These are phyloP conservation scores for Diplodia intermedia DNA, from an alignment of 2,329 filamentous ascomycete species.

Conservation along the genomic window DNA sequence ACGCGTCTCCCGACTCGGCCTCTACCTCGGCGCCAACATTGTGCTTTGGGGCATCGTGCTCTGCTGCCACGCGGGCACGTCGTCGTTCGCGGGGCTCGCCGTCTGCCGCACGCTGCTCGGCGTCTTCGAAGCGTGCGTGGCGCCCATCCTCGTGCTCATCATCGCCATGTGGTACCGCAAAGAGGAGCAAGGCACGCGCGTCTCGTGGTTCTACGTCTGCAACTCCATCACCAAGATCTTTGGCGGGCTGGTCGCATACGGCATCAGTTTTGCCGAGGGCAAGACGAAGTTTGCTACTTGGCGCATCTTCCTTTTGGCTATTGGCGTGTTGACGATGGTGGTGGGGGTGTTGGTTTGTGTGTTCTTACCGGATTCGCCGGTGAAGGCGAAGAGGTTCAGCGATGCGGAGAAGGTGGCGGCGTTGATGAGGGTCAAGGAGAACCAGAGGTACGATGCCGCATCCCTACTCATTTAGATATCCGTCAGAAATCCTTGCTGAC, in stretches of 20 bases:
- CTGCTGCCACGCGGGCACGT: constrained; percentile 11
- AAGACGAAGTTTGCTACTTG: constrained; percentile 30
- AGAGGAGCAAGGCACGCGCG: constrained; percentile 58
- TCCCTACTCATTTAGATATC: neutral
- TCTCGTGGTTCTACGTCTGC: constrained; percentile 36
- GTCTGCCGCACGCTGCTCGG: constrained; percentile 63
- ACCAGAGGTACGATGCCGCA: constrained; percentile 28
- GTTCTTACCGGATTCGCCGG: constrained; percentile 47
- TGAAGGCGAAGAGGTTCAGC: constrained; percentile 45
- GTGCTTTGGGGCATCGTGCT: constrained; percentile 57
- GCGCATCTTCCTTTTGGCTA: constrained; percentile 47
- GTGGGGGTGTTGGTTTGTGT: constrained; percentile 41
- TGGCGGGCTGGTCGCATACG: constrained; percentile 36
- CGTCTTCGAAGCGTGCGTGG: constrained; percentile 69
- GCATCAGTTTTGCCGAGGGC: constrained; percentile 38
- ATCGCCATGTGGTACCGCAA: constrained; percentile 69
- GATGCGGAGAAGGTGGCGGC: constrained; percentile 43
- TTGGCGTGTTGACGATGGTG: constrained; percentile 48
- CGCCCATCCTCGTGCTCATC: constrained; percentile 57
- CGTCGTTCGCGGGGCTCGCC: constrained; percentile 44
- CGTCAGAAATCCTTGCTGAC: neutral
- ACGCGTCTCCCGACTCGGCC: constrained; percentile 63
- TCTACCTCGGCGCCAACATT: constrained; percentile 60
- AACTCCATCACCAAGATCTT: constrained; percentile 38
- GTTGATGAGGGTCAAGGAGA: constrained; percentile 33